phyloP scores from a whole-genome alignment of 352 stramenopile species.

The Phytophthora lateralis region DNA sequence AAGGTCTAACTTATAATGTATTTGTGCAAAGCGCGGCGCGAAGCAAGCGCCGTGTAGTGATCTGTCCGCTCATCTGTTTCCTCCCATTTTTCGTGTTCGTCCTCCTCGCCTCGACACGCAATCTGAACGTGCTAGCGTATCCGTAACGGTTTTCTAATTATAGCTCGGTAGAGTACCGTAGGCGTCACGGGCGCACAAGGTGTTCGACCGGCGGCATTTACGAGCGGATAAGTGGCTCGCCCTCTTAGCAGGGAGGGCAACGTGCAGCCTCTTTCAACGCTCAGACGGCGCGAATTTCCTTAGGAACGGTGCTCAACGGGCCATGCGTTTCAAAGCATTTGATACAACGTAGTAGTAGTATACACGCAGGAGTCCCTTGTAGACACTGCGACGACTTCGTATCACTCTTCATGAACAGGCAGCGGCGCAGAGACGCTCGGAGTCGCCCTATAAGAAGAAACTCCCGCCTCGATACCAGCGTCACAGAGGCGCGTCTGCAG shows the following conservation, averaged over 20 bases:
- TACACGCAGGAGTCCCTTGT: slow-evolving; percentile 1
- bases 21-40: slow-evolving; percentile 16
- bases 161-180: slow-evolving; percentile 1
- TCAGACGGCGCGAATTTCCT: not conserved
- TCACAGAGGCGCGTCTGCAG: not conserved
- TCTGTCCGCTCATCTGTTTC: not conserved
- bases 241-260: not conserved
- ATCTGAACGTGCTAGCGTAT: slow-evolving; percentile 6
- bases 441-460: not conserved
- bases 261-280: not conserved
- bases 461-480: not conserved
- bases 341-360: too few relatives aligned
- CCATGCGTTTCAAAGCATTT: not conserved
- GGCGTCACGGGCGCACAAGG: slow-evolving; percentile 1
- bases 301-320: too few relatives aligned
- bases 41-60: slow-evolving; percentile 18
- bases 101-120: slow-evolving; percentile 2
- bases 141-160: slow-evolving; percentile 8
- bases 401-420: not conserved
- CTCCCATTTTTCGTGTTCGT: not conserved
- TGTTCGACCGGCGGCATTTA: not conserved
- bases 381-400: not conserved
- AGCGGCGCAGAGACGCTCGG: slow-evolving; percentile 4
- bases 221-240: not conserved
- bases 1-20: slow-evolving; percentile 38